Conservation (phyloP, 257 asterid genomes). For the Avicennia marina region DNA sequence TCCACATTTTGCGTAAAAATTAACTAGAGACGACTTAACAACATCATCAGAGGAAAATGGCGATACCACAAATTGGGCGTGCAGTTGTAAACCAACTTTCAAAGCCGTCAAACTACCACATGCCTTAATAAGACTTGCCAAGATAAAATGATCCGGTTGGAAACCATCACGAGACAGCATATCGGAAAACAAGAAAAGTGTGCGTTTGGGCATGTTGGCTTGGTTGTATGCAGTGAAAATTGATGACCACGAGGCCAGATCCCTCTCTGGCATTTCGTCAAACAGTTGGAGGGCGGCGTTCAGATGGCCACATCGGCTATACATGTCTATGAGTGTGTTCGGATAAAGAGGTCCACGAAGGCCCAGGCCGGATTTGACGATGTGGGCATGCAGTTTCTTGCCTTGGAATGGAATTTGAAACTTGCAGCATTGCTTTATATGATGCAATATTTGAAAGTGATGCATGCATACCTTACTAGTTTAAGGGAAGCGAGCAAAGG, state of each 20-base stretch:
- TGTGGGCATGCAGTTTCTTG: constrained; percentile 53
- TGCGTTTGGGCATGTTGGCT: constrained; percentile 32
- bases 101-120: constrained; percentile 43
- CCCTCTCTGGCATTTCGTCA: constrained; percentile 68
- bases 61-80: constrained; percentile 56
- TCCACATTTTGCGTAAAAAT: constrained; percentile 71
- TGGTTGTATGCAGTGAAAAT: constrained; percentile 63
- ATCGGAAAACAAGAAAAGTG: constrained; percentile 37
- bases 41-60: constrained; percentile 49
- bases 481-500: no score
- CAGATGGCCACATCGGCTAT: constrained; percentile 48
- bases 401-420: constrained; percentile 36
- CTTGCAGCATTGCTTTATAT: constrained; percentile 47
- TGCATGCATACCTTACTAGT: constrained; percentile 46
- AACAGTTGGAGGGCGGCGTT: constrained; percentile 55
- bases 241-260: constrained; percentile 80
- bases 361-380: constrained; percentile 52
- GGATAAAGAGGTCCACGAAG: constrained; percentile 24
- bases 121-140: constrained; percentile 58
- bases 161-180: constrained; percentile 32
- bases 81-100: constrained; percentile 58
- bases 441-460: constrained; percentile 30
- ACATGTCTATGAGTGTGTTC: constrained; percentile 53
- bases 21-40: constrained; percentile 75
- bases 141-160: constrained; percentile 61